Evolutionary conservation across 2,329 filamentous ascomycete genomes (phyloP), one percentile per base, ranked within the genome.

Genomic region (Rhinocladiella mackenziei): DNA sequence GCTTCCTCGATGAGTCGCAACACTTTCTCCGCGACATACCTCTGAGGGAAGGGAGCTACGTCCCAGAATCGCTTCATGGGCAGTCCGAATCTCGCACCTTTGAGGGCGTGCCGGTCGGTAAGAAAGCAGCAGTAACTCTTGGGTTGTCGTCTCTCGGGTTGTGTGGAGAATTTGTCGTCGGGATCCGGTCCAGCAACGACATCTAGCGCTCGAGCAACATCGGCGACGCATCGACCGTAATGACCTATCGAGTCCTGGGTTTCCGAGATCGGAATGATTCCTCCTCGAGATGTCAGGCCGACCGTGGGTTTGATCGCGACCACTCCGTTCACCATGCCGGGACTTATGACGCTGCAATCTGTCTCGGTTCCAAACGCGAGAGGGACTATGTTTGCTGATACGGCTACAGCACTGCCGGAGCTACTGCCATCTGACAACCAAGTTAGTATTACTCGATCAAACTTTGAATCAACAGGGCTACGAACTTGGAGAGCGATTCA

Each of bases 41-140:
- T 59, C 39, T 72, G 66, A n/a, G 65, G 65, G 11, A 48, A 40
- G 28, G 66, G 63, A 0, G 70, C 66, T 30, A 65, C 59, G 0
- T 64, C 58, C 70, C 70, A 74, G 55, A 73, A 72, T 43, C 62
- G 65, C 19, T 62, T 55, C 64, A 68, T 71, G 0, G 72, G 51
- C 5, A 56, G 36, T 5, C 53, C 53, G 33, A 56, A 56, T n/a
- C 23, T 44, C 23, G 53, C 51, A 1, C 53, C 51, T 46, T 56
- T 51, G 7, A 56, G 39, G 1, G 43, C 42, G 9, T 48, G 33
- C 19, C 48, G 43, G 35, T 41, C 40, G 9, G 43, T 19, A 13
- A 56, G 38, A 31, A 35, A 46, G n/a, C 37, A 28, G 30, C 38
- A 45, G 34, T 54, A 56, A 14, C 46, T 45, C 15, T 44, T 39